These are phyloP conservation scores for Crinitomyces ghanaensis DNA, from an alignment of 805 yeast species.

Conservation along the genomic window DNA sequence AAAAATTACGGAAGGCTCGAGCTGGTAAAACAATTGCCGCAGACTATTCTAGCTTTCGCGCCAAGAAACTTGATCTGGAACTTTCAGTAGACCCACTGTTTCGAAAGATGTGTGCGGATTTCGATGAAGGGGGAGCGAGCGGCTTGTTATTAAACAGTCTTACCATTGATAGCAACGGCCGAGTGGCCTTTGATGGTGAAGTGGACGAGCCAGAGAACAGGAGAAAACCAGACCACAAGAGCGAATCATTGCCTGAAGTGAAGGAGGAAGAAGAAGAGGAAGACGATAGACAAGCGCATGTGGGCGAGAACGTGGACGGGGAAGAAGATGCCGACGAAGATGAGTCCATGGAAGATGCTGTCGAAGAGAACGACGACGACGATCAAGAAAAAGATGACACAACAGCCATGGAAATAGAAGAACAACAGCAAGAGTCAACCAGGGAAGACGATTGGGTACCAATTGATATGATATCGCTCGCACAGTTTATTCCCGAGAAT, in stretches of 20 bases:
- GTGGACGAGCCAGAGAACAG: too few relatives aligned
- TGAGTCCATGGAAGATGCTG: slow-evolving; percentile 22
- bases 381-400: slow-evolving; percentile 4
- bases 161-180: slow-evolving; percentile 38
- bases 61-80: slow-evolving; percentile 27
- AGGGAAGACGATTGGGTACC: too few relatives aligned
- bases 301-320: too few relatives aligned
- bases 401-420: slow-evolving; percentile 1
- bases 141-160: slow-evolving; percentile 39
- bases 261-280: slow-evolving; percentile 17
- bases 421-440: slow-evolving; percentile 8
- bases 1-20: slow-evolving; percentile 14
- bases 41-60: slow-evolving; percentile 21
- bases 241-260: slow-evolving; percentile 3
- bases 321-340: slow-evolving; percentile 5
- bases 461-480: slow-evolving; percentile 18
- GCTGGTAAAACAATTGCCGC: slow-evolving; percentile 24
- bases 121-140: slow-evolving; percentile 34
- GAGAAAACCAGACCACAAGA: slow-evolving; percentile 7
- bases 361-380: slow-evolving; percentile 20
- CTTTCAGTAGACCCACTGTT: slow-evolving; percentile 31
- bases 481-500: slow-evolving; percentile 17
- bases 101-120: slow-evolving; percentile 33
- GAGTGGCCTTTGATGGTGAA: slow-evolving; percentile 59
- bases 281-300: slow-evolving; percentile 36